Evolutionary conservation across 108 stramenopile genomes (phyloP).

Genomic region (Skeletonema marinoi): DNA sequence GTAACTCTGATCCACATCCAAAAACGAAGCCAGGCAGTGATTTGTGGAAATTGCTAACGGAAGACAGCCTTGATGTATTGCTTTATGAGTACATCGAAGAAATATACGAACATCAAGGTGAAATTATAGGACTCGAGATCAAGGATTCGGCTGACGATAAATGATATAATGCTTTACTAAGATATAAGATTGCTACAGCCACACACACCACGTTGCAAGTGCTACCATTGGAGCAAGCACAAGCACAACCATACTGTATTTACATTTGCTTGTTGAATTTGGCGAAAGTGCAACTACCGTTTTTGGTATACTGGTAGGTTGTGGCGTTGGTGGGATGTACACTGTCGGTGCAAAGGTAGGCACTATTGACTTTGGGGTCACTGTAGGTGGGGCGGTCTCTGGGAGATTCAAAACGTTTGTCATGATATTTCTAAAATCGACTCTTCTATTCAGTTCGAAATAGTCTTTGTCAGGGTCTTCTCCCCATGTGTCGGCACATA

Average conservation of each 20-base stretch:
- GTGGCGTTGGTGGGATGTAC: not conserved
- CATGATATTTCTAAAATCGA: not conserved
- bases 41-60: constrained; percentile 25
- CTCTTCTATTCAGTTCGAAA: not conserved
- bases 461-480: not conserved
- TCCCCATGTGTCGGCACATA: not conserved
- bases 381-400: not conserved
- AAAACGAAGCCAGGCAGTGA: constrained; percentile 5
- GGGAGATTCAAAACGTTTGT: not conserved
- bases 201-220: not conserved
- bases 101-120: constrained; percentile 19
- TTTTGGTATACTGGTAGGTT: not conserved
- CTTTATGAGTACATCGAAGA: constrained; percentile 35
- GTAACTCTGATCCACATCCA: not conserved
- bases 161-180: not conserved
- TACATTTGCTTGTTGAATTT: not conserved
- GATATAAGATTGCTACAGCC: not conserved
- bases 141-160: constrained; percentile 6
- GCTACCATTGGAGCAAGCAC: not conserved
- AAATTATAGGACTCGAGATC: not conserved
- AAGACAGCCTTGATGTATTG: constrained; percentile 32
- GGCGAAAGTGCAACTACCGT: not conserved
- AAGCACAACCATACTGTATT: not conserved
- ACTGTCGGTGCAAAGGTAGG: not conserved
- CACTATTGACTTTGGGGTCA: not conserved